Percentiles rank a stretch among this genome's conserved stretches.
phyloP scores from a whole-genome alignment of 768 basidiomycete species.

The Clavulina sp. region DNA sequence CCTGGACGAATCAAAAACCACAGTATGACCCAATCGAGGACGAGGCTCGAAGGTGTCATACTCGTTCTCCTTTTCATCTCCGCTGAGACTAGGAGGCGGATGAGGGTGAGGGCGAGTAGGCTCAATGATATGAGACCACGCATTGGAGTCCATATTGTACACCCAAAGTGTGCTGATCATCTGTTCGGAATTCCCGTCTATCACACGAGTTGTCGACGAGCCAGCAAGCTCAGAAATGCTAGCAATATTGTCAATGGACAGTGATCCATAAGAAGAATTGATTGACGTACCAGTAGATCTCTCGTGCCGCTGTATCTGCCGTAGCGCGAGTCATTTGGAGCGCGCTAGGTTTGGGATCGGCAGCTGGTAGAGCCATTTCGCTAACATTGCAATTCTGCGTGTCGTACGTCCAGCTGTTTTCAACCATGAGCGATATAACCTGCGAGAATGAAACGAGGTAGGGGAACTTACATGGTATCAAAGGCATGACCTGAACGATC shows the following conservation, averaged over 20 bases:
- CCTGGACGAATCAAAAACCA: constrained; percentile 46
- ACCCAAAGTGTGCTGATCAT: constrained; percentile 7
- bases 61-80: not conserved
- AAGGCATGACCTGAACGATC: constrained; percentile 46
- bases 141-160: constrained; percentile 1
- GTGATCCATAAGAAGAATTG: no score
- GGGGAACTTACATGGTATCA: constrained; percentile 49
- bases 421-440: no score
- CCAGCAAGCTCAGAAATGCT: not conserved
- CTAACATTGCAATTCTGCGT: not conserved
- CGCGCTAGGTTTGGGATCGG: constrained; percentile 38
- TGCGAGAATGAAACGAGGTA: constrained; percentile 32
- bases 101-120: not conserved
- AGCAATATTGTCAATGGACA: not conserved
- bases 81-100: no score
- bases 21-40: constrained; percentile 62
- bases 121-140: constrained; percentile 3
- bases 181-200: not conserved
- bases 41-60: constrained; percentile 23
- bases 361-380: constrained; percentile 33
- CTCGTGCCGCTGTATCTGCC: constrained; percentile 40
- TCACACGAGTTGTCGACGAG: not conserved
- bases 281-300: constrained; percentile 51
- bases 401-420: not conserved
- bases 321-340: constrained; percentile 28